Conservation (phyloP, 1,284 basidiomycete species). For the Cutaneotrichosporon mucoides region DNA sequence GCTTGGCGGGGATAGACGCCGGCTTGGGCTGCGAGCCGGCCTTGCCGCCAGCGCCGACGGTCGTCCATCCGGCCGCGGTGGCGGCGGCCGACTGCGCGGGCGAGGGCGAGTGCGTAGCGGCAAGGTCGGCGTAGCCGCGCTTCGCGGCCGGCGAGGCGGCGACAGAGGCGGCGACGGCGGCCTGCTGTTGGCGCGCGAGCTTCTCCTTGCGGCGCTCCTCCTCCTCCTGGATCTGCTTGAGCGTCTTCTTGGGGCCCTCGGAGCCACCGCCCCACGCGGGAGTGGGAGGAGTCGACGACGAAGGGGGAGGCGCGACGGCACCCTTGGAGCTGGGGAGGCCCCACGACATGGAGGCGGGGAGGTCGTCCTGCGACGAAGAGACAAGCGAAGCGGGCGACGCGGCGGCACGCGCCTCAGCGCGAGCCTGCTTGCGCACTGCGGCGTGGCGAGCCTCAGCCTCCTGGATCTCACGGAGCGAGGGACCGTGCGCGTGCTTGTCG, state of each 20-base stretch:
- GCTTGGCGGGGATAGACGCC: slow-evolving; percentile 26
- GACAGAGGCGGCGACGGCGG: slow-evolving; percentile 24
- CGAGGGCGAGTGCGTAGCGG: slow-evolving; percentile 54
- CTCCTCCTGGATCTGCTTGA: slow-evolving; percentile 99
- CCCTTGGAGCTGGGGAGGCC: slow-evolving; percentile 45
- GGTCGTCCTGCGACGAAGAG: slow-evolving; percentile 26
- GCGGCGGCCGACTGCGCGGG: slow-evolving; percentile 54
- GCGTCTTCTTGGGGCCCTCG: slow-evolving; percentile 71
- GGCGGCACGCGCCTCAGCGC: slow-evolving; percentile 56
- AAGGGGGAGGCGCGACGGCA: slow-evolving; percentile 23
- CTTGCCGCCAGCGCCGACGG: slow-evolving; percentile 76
- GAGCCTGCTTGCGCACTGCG: slow-evolving; percentile 63
- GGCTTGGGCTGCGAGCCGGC: slow-evolving; percentile 46
- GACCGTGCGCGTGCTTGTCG: slow-evolving; percentile 50
- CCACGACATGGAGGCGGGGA: slow-evolving; percentile 49
- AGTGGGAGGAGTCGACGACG: slow-evolving; percentile 43
- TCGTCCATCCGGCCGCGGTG: slow-evolving; percentile 69
- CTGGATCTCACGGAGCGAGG: slow-evolving; percentile 89
- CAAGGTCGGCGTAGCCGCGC: slow-evolving; percentile 73
- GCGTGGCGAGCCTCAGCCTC: slow-evolving; percentile 81
- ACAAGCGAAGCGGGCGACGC: slow-evolving; percentile 44
- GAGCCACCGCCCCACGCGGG: slow-evolving; percentile 45
- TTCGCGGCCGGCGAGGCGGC: slow-evolving; percentile 49
- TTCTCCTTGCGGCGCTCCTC: slow-evolving; percentile 78
- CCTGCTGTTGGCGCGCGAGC: slow-evolving; percentile 36